phyloP scores from a whole-genome alignment of 1,284 basidiomycete genomes.

The Tausonia pullulans region DNA sequence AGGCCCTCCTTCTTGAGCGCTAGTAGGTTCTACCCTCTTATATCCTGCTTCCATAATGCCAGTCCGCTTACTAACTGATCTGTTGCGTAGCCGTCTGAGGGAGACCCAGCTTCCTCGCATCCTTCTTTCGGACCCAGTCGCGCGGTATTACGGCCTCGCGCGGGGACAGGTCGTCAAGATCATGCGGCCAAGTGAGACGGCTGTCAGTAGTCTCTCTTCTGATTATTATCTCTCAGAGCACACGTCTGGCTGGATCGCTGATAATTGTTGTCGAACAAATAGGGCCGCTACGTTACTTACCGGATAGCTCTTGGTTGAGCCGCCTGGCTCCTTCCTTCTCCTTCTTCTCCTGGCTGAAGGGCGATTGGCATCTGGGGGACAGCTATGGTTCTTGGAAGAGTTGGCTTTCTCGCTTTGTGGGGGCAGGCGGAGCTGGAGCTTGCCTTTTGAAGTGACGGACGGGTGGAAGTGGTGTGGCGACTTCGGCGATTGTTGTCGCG shows the following conservation, averaged over 20 bases:
- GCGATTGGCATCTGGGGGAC: too few species aligned
- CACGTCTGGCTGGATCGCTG: not conserved
- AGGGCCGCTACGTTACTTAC: slow-evolving; percentile 17
- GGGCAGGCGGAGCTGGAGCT: too few species aligned
- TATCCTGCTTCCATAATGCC: slow-evolving; percentile 10
- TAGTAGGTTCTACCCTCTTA: slow-evolving; percentile 55
- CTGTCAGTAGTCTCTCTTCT: slow-evolving; percentile 49
- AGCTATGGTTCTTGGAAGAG: too few species aligned
- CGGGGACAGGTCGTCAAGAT: slow-evolving; percentile 98
- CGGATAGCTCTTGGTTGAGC: slow-evolving; percentile 10
- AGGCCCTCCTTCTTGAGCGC: slow-evolving; percentile 73
- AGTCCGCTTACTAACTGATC: slow-evolving; percentile 2
- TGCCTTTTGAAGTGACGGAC: too few species aligned
- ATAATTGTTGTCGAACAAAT: not conserved
- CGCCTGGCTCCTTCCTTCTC: not conserved
- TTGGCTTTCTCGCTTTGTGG: too few species aligned
- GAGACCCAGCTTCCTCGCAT: slow-evolving; percentile 97
- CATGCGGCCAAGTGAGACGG: slow-evolving; percentile 90
- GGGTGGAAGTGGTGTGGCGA: too few species aligned
- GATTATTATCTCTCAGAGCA: not conserved
- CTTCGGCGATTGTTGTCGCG: too few species aligned
- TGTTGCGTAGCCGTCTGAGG: slow-evolving; percentile 66
- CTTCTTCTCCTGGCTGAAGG: not conserved
- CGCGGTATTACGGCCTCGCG: slow-evolving; percentile 89
- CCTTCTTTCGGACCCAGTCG: slow-evolving; percentile 89